Evolutionary conservation across 176 grass and related monocot species (phyloP).

Genomic region (Otatea glauca): DNA sequence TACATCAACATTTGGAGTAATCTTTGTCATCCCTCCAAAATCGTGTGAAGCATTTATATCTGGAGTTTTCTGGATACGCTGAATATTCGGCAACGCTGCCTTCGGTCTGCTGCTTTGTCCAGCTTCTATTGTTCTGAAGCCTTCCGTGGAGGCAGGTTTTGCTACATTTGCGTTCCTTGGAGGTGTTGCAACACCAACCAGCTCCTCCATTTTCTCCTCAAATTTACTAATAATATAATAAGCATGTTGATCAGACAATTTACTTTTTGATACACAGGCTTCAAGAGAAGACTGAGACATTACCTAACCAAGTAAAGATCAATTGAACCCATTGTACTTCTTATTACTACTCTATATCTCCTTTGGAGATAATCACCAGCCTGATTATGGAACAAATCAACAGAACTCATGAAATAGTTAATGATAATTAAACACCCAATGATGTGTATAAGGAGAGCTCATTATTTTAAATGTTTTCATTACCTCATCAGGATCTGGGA

Average conservation of each 20-base stretch:
- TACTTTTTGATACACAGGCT: not conserved
- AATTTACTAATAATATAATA: conserved; percentile 62
- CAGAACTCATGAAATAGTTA: conserved; percentile 23
- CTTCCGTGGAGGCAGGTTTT: conserved; percentile 36
- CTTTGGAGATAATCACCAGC: conserved; percentile 67
- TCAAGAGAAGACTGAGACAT: conserved; percentile 27
- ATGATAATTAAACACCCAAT: conserved; percentile 15
- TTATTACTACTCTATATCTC: conserved; percentile 86
- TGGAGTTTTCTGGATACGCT: conserved; percentile 44
- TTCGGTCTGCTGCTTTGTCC: conserved; percentile 47
- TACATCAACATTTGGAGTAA: conserved; percentile 81
- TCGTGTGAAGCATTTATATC: conserved; percentile 64
- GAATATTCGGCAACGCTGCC: conserved; percentile 41
- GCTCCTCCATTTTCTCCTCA: conserved; percentile 78
- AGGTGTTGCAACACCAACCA: conserved; percentile 50
- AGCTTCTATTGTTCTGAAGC: conserved; percentile 39
- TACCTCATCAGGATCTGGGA: conserved; percentile 88
- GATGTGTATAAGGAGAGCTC: not conserved
- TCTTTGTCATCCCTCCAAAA: conserved; percentile 77
- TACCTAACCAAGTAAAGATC: conserved; percentile 97
- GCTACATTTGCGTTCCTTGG: conserved; percentile 36
- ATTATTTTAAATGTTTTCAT: conserved; percentile 32
- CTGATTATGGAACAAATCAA: conserved; percentile 55
- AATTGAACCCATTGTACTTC: conserved; percentile 90
- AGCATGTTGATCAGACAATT: conserved; percentile 35